Evolutionary conservation across 2,329 filamentous ascomycete genomes (phyloP).

Genomic region (Coniochaeta ligniaria): DNA sequence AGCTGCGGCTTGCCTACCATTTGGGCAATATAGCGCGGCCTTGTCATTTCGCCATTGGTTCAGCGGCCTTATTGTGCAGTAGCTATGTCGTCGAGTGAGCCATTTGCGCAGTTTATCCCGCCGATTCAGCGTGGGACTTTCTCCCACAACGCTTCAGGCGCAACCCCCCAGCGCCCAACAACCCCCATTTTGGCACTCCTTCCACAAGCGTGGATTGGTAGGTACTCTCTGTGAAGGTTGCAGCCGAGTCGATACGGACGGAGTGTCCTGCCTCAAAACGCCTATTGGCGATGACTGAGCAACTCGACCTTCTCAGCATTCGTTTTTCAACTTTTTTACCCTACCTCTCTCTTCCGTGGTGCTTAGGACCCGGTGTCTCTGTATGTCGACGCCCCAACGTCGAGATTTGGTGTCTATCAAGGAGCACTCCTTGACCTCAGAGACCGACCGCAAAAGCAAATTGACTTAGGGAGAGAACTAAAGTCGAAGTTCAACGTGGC

Average conservation of each 20-base stretch:
- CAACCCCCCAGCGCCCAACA: not conserved
- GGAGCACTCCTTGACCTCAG: not conserved
- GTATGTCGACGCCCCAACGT: too few species aligned
- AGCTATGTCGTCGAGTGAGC: not conserved
- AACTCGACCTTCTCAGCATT: not conserved
- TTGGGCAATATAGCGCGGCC: not conserved
- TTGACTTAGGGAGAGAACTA: not conserved
- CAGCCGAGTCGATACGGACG: not conserved
- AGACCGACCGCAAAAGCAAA: not conserved
- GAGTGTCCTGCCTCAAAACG: not conserved
- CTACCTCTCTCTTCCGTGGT: not conserved
- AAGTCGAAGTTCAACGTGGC: not conserved
- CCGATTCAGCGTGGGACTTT: not conserved
- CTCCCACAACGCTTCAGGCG: not conserved
- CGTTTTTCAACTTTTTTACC: not conserved
- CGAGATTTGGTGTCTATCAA: too few species aligned
- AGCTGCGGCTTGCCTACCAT: not conserved
- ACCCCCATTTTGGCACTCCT: not conserved
- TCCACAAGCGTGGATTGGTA: not conserved
- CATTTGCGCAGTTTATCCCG: not conserved
- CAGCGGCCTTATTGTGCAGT: not conserved
- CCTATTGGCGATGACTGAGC: not conserved
- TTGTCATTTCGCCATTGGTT: not conserved
- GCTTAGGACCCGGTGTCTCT: too few species aligned
- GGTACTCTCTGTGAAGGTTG: not conserved